Base-by-base conservation (phyloP, 371 early-diverging fungal species). In the Amoeboaphelidium occidentale region DNA sequence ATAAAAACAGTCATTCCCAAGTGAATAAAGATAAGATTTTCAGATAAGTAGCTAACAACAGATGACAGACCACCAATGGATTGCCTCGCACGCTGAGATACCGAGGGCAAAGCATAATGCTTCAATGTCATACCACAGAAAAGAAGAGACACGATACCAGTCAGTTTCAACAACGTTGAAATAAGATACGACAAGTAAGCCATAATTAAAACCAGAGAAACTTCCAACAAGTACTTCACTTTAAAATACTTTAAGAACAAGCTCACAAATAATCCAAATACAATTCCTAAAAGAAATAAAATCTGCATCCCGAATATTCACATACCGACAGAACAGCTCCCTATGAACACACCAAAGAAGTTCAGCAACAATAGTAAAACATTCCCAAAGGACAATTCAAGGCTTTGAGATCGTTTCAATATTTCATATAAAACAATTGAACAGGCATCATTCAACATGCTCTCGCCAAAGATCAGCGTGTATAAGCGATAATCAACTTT, bases 1-100 rank as follows among this genome's bases (percentile, higher is more conserved):
- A 66, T 82, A 58, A 87, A 90, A 44, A 91, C 65, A 22, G 88
- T 79, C 45, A 93, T 69, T 10, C 91, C 94, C 23, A 93, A 68
- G 54, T 90, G 89, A 53, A 93, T 84, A 58, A 91, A 93, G 55
- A 89, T 80, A 58, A 93, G 90, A 55, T 84, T 88, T 55, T 93
- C 94, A 0, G 82, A 76, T 20, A 91, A 67, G 52, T 86, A 82
- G 0, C 84, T 75, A 26, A 88, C 62, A n/a, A 93, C 76, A 27
- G 81, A 76, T 60, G 85, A 87, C 64, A 89, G 69, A 51, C 78
- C 78, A 57, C 80, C 79, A 25, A 86, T 84, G 0, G 87, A 81
- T 26, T 75, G 57, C 58, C 80, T 70, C 25, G 78, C 75, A 25
- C 69, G 65, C 10, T 62, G 46, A 1, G 81, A 79, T 71, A 93